Conservation (phyloP, 2,329 filamentous ascomycete species). For the Dothideomycetidae sp. region DNA sequence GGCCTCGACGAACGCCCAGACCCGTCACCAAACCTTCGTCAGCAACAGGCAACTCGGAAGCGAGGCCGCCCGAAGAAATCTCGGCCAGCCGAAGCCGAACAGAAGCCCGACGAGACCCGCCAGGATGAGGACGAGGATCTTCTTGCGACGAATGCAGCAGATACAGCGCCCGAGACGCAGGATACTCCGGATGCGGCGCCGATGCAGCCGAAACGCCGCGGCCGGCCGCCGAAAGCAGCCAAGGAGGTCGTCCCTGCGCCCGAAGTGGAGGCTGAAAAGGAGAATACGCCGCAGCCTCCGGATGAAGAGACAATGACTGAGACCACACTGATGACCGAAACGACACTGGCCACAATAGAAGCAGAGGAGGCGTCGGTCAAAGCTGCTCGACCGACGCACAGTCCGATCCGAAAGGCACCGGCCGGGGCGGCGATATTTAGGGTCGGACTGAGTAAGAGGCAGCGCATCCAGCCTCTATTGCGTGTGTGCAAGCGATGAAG, state of each 20-base stretch:
- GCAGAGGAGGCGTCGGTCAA: neutral
- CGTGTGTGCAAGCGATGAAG: constrained; percentile 10
- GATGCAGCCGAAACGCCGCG: constrained; percentile 1
- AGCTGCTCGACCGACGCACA: constrained; percentile 10
- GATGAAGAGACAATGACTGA: too few relatives aligned
- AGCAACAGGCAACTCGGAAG: constrained; percentile 21
- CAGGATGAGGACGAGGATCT: constrained; percentile 7
- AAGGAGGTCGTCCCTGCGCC: neutral
- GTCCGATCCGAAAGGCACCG: constrained; percentile 15
- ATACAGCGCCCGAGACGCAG: neutral
- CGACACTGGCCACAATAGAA: neutral
- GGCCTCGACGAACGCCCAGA: constrained; percentile 13
- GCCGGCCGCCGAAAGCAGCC: neutral
- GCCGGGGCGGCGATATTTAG: constrained; percentile 16
- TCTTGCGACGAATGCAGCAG: neutral
- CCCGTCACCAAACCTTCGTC: constrained; percentile 18
- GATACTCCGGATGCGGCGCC: neutral
- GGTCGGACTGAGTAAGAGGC: constrained; percentile 35
- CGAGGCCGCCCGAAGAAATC: constrained; percentile 1
- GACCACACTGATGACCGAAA: too few relatives aligned
- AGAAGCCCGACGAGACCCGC: neutral
- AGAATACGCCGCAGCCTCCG: constrained; percentile 4
- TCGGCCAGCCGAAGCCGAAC: constrained; percentile 1
- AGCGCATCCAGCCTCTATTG: constrained; percentile 35
- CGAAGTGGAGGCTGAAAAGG: constrained; percentile 3